phyloP scores from a whole-genome alignment of 495 filamentous ascomycete genomes.

The Penicillium maclennaniae region DNA sequence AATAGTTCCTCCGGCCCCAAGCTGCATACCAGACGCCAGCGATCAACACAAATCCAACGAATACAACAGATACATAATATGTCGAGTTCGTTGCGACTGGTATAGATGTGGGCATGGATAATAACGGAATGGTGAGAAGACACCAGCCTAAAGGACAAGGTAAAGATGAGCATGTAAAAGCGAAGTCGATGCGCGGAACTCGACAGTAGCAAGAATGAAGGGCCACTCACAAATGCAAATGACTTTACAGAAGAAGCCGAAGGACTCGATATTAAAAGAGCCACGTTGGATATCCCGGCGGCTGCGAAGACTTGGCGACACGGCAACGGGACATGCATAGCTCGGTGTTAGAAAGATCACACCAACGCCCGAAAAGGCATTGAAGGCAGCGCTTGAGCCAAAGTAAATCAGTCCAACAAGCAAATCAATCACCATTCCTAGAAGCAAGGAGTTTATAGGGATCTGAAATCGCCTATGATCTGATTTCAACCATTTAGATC shows the following conservation, averaged over 20 bases:
- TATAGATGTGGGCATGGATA: constrained; percentile 41
- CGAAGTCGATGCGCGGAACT: neutral
- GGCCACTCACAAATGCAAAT: constrained; percentile 44
- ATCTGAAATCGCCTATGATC: neutral
- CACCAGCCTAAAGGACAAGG: neutral
- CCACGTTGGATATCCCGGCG: constrained; percentile 38
- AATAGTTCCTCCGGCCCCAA: constrained; percentile 3
- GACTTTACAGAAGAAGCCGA: constrained; percentile 52
- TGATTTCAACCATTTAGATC: neutral
- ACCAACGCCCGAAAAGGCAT: constrained; percentile 54
- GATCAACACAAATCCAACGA: constrained; percentile 49
- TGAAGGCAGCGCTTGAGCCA: constrained; percentile 51
- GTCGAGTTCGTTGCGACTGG: constrained; percentile 48
- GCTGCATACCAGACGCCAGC: constrained; percentile 41
- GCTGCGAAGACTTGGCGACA: constrained; percentile 45
- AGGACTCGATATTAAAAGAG: constrained; percentile 50
- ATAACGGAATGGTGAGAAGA: neutral
- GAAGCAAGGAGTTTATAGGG: neutral
- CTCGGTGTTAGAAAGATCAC: constrained; percentile 53
- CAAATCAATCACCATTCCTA: neutral
- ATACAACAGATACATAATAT: constrained; percentile 63
- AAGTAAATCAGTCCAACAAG: constrained; percentile 19
- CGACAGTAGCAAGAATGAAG: neutral
- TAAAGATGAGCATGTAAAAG: neutral
- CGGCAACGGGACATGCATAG: constrained; percentile 50